Evolutionary conservation across 306 rosid genomes (phyloP).

Genomic region (Sphenostylis stenocarpa): DNA sequence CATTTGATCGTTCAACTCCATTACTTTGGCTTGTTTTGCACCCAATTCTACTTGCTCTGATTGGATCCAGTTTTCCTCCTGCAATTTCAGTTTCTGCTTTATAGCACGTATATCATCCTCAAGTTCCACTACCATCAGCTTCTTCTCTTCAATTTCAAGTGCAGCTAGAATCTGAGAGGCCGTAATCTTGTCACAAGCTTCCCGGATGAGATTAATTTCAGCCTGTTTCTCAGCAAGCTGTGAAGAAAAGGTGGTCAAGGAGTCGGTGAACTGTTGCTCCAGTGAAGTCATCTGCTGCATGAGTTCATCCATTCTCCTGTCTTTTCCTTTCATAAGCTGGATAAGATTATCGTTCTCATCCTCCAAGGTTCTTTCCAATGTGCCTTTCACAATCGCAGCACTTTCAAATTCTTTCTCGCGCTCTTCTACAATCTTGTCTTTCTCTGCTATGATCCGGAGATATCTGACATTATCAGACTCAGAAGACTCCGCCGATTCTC

Average conservation of each 20-base stretch:
- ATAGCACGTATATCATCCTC: slow-evolving; percentile 49
- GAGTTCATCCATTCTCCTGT: slow-evolving; percentile 42
- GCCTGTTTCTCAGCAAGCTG: slow-evolving; percentile 58
- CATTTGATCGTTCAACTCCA: slow-evolving; percentile 47
- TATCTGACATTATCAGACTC: slow-evolving; percentile 29
- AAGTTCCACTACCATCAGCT: slow-evolving; percentile 58
- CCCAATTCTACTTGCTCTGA: slow-evolving; percentile 47
- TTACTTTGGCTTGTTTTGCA: slow-evolving; percentile 39
- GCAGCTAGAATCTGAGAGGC: slow-evolving; percentile 57
- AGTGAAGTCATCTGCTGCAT: slow-evolving; percentile 44
- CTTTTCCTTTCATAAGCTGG: not conserved
- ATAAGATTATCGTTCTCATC: slow-evolving; percentile 40
- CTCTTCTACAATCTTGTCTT: slow-evolving; percentile 55
- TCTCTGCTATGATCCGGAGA: slow-evolving; percentile 39
- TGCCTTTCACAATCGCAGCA: slow-evolving; percentile 45
- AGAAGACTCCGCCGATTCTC: slow-evolving; percentile 19
- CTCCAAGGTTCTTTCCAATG: slow-evolving; percentile 42
- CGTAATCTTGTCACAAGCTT: slow-evolving; percentile 54
- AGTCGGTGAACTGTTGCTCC: slow-evolving; percentile 51
- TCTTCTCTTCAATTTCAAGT: slow-evolving; percentile 63
- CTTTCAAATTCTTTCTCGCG: slow-evolving; percentile 61
- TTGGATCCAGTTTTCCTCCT: slow-evolving; percentile 42
- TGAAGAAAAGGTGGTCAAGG: slow-evolving; percentile 49
- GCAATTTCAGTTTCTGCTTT: slow-evolving; percentile 50
- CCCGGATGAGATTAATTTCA: slow-evolving; percentile 48